phyloP scores from a whole-genome alignment of 352 stramenopile species.

The Phytophthora constricta region DNA sequence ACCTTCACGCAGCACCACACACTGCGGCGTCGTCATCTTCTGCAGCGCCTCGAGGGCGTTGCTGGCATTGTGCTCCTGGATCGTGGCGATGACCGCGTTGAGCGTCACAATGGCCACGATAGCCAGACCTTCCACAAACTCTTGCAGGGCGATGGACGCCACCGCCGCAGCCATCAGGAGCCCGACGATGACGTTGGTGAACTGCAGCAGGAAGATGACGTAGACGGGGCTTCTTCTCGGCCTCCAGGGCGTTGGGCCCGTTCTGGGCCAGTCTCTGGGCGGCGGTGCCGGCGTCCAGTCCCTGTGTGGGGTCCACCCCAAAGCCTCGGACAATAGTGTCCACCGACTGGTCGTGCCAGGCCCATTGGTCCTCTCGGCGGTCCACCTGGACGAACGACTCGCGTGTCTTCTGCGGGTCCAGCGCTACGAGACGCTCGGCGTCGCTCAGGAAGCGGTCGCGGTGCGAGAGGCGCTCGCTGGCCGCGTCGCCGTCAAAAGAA shows the following conservation, averaged over 20 bases:
- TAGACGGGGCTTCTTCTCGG: slow-evolving; percentile 62
- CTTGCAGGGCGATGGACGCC: slow-evolving; percentile 68
- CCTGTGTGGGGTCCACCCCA: slow-evolving; percentile 45
- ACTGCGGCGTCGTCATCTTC: slow-evolving; percentile 78
- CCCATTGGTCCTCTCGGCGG: slow-evolving; percentile 44
- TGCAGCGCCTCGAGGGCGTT: slow-evolving; percentile 75
- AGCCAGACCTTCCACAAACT: slow-evolving; percentile 73
- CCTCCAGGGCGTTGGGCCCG: slow-evolving; percentile 58
- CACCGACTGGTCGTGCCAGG: slow-evolving; percentile 65
- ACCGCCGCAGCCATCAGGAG: slow-evolving; percentile 65
- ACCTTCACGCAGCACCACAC: slow-evolving; percentile 59
- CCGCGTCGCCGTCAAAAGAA: slow-evolving; percentile 17
- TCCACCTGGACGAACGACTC: slow-evolving; percentile 68
- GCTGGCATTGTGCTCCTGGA: slow-evolving; percentile 71
- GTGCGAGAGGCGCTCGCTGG: slow-evolving; percentile 37
- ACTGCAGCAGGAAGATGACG: slow-evolving; percentile 78
- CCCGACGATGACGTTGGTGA: slow-evolving; percentile 81
- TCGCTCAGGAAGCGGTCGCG: slow-evolving; percentile 68
- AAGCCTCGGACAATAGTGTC: slow-evolving; percentile 47
- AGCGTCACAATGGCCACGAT: slow-evolving; percentile 80
- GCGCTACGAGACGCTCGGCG: slow-evolving; percentile 54
- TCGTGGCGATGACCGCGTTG: slow-evolving; percentile 73
- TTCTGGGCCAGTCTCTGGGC: slow-evolving; percentile 44
- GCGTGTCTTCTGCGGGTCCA: slow-evolving; percentile 54
- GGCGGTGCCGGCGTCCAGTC: slow-evolving; percentile 45